Conservation (phyloP, 768 basidiomycete genomes). For the Boletales sp. region DNA sequence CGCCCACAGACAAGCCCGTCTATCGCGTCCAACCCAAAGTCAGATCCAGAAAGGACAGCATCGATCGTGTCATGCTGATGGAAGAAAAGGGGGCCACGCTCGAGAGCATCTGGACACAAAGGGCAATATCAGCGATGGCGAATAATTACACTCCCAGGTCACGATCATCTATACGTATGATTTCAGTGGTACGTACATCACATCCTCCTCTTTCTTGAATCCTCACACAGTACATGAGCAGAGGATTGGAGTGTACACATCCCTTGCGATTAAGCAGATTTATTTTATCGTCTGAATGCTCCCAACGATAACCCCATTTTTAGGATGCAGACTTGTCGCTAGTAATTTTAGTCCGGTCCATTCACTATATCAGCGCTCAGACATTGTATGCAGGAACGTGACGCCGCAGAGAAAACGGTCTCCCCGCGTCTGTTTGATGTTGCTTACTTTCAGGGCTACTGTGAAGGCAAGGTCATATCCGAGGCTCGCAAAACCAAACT, state of each 20-base stretch:
- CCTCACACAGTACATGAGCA: neutral
- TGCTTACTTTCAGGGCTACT: slow-evolving; percentile 23
- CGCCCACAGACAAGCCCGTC: slow-evolving; percentile 13
- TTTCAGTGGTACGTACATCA: slow-evolving; percentile 7
- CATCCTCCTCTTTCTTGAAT: neutral
- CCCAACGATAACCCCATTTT: slow-evolving; percentile 20
- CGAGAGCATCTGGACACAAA: slow-evolving; percentile 25
- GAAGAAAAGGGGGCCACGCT: slow-evolving; percentile 21
- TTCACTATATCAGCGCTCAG: neutral
- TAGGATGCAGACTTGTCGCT: neutral
- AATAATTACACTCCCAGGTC: no score
- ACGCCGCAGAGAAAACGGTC: slow-evolving; percentile 21
- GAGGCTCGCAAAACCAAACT: slow-evolving; percentile 1
- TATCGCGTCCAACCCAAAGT: slow-evolving; percentile 14
- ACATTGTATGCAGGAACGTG: slow-evolving; percentile 15
- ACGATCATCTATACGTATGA: slow-evolving; percentile 13
- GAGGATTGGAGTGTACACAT: slow-evolving; percentile 16
- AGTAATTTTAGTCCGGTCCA: neutral
- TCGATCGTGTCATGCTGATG: slow-evolving; percentile 11
- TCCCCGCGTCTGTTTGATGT: slow-evolving; percentile 15
- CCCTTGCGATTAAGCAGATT: slow-evolving; percentile 11
- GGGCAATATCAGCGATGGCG: slow-evolving; percentile 18
- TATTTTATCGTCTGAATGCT: slow-evolving; percentile 5
- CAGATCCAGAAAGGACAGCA: neutral
- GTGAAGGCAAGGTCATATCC: slow-evolving; percentile 22